A percentile compares a stretch with the other conserved stretches of the same genome.
Conservation (phyloP, 768 basidiomycete species). For the Termitomyces sp. region DNA sequence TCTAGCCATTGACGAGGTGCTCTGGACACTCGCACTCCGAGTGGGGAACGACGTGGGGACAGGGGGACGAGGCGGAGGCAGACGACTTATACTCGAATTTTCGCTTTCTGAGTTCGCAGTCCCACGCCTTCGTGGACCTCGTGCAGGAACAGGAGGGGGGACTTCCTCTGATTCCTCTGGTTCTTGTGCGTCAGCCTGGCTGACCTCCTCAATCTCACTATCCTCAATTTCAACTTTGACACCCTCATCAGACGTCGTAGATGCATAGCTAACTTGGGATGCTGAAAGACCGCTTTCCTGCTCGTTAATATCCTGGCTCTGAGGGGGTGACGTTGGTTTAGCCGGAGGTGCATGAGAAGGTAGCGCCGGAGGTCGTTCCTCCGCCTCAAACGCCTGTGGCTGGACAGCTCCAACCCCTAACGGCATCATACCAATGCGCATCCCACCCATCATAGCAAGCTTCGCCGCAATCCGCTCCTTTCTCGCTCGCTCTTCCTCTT, state of each 20-base stretch:
- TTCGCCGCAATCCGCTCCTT: conserved; percentile 50
- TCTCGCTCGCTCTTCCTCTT: conserved; percentile 58
- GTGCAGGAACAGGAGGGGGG: conserved; percentile 52
- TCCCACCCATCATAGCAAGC: conserved; percentile 50
- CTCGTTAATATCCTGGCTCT: conserved; percentile 23
- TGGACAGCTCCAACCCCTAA: conserved; percentile 26
- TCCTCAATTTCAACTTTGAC: conserved; percentile 66
- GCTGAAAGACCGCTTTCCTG: conserved; percentile 30
- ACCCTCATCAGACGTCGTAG: conserved; percentile 47
- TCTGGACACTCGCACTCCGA: conserved; percentile 33
- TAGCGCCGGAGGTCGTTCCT: conserved; percentile 12
- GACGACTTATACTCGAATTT: conserved; percentile 20
- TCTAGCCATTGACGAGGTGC: conserved; percentile 26
- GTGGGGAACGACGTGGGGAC: conserved; percentile 31
- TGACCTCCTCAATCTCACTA: conserved; percentile 66
- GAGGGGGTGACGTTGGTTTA: conserved; percentile 25
- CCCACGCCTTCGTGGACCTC: conserved; percentile 21
- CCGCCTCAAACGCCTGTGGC: conserved; percentile 23
- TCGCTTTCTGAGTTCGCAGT: conserved; percentile 14
- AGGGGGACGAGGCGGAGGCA: conserved; percentile 41
- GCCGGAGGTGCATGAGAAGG: conserved; percentile 14
- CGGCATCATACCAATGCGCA: conserved; percentile 55
- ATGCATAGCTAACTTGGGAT: conserved; percentile 22
- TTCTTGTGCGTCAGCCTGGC: conserved; percentile 41
- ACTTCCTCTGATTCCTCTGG: conserved; percentile 38